Base-by-base conservation (phyloP, 495 filamentous ascomycete genomes). In the Lophiotrema nucula region DNA sequence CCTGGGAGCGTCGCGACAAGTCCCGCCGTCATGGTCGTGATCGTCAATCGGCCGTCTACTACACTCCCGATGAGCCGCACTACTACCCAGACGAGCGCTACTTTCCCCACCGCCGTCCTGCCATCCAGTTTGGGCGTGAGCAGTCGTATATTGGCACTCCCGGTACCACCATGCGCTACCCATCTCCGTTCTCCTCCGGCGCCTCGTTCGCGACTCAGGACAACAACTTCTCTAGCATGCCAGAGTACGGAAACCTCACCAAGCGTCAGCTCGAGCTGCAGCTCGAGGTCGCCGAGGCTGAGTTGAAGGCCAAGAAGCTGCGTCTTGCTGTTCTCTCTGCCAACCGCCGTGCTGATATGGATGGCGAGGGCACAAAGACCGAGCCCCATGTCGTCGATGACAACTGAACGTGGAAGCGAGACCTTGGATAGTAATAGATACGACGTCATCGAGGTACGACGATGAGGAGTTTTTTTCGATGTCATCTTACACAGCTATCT, bases 261-360 rank as follows among this genome's bases (percentile, higher is more conserved):
- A 28, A 53, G 12, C 13, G 42, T 12, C 12, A 41, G 23, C 41
- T 60, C 11, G 21, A 49, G 26, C 12, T 33, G 15, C 23, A 60
- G 33, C 5, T 54, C 2, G 42, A 53, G 27, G 50, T 48, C 18
- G 49, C 58, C n/a, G 49, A 60, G 35, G 42, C 42, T 18, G 50
- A 60, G 37, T 33, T 55, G 2, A 48, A 24, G 21, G 31, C 44
- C 31, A 44, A 43, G 4, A 45, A 24, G 13, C 24, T 48, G 11
- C 49, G 50, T 8, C 47, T 52, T 21, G 25, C 27, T 28, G 8
- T 47, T n/a, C 10, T 24, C 4, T 15, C 4, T 13, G 26, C 33
- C 25, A 43, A 56, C 26, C 18, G 19, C 2, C n/a, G n/a, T n/a
- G n/a, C n/a, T n/a, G 53, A 24, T 18, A 6, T 25, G 15, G 53